Percentiles rank a stretch among this genome's conserved stretches.
phyloP scores from a whole-genome alignment of 2,329 filamentous ascomycete species.

The Cercospora sp. region DNA sequence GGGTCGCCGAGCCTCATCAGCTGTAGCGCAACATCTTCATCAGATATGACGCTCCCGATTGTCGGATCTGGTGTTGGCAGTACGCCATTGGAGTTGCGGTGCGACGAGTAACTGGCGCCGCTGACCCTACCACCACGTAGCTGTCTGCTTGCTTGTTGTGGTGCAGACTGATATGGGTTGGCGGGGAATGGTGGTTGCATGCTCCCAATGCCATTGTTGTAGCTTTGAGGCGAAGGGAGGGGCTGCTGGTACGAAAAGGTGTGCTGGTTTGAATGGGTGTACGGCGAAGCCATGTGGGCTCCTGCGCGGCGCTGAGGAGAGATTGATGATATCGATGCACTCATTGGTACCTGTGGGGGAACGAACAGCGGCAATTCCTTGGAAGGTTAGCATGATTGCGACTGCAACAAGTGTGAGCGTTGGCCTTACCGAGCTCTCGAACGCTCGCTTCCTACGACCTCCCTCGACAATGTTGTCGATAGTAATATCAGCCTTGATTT shows the following conservation, averaged over 20 bases:
- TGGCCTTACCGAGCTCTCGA: constrained; percentile 89
- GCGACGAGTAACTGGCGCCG: constrained; percentile 42
- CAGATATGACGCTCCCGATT: constrained; percentile 92
- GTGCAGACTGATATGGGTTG: constrained; percentile 30
- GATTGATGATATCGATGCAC: constrained; percentile 95
- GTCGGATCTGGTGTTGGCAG: constrained; percentile 96
- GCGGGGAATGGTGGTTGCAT: constrained; percentile 28
- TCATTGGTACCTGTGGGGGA: constrained; percentile 87
- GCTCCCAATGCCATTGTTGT: constrained; percentile 40
- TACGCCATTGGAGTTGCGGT: constrained; percentile 56
- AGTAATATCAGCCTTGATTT: constrained; percentile 95
- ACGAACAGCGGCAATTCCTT: constrained; percentile 95
- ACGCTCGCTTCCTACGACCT: constrained; percentile 86
- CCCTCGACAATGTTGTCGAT: constrained; percentile 98
- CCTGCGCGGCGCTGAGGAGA: constrained; percentile 83
- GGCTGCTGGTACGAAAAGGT: constrained; percentile 76
- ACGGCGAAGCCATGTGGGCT: constrained; percentile 71
- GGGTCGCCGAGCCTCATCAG: constrained; percentile 94
- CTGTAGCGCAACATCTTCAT: constrained; percentile 96
- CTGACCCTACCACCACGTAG: constrained; percentile 60
- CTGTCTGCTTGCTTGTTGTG: constrained; percentile 44
- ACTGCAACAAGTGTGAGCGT: not conserved
- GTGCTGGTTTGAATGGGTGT: constrained; percentile 72
- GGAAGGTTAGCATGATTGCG: constrained; percentile 19
- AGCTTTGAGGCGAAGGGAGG: constrained; percentile 81